Percentiles rank a stretch among this genome's conserved stretches.
Conservation (phyloP, 1,139 yeast species). For the Suhomyces atakaporum region DNA sequence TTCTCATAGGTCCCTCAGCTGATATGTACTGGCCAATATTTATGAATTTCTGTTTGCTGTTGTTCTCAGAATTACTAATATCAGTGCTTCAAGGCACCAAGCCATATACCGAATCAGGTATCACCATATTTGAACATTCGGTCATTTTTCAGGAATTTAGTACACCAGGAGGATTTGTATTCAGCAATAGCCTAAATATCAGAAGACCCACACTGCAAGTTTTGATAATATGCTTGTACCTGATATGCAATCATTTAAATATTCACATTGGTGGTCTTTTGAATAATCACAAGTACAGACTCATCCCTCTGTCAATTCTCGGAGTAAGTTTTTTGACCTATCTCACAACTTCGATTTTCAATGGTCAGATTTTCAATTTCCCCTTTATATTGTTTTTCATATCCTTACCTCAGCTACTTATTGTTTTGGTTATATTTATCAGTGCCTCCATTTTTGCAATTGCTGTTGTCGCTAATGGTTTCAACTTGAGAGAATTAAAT, state of each 20-base stretch:
- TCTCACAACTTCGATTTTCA: conserved; percentile 38
- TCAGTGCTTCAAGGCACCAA: conserved; percentile 59
- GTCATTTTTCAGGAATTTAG: conserved; percentile 72
- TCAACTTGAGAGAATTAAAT: conserved; percentile 45
- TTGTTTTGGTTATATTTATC: conserved; percentile 48
- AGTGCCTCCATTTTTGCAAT: conserved; percentile 54
- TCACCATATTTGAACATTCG: conserved; percentile 73
- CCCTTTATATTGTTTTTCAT: conserved; percentile 60
- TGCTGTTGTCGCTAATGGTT: conserved; percentile 64
- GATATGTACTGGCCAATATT: conserved; percentile 66
- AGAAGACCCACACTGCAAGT: conserved; percentile 56
- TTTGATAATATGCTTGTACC: conserved; percentile 51
- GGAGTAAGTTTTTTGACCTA: conserved; percentile 54
- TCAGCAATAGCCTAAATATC: conserved; percentile 23
- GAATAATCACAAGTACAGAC: conserved; percentile 52
- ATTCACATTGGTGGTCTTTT: conserved; percentile 61
- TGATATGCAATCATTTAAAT: conserved; percentile 55
- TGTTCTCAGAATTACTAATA: conserved; percentile 69
- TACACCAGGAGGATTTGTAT: conserved; percentile 37
- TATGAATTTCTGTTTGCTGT: conserved; percentile 60
- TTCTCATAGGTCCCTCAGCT: conserved; percentile 53
- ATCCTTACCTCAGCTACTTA: conserved; percentile 60
- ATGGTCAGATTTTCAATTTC: conserved; percentile 44
- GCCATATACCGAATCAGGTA: conserved; percentile 67
- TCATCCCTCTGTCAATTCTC: conserved; percentile 61